These are phyloP conservation scores for Actinidia arguta DNA, from an alignment of 179 eudicot genomes.

Conservation along the genomic window DNA sequence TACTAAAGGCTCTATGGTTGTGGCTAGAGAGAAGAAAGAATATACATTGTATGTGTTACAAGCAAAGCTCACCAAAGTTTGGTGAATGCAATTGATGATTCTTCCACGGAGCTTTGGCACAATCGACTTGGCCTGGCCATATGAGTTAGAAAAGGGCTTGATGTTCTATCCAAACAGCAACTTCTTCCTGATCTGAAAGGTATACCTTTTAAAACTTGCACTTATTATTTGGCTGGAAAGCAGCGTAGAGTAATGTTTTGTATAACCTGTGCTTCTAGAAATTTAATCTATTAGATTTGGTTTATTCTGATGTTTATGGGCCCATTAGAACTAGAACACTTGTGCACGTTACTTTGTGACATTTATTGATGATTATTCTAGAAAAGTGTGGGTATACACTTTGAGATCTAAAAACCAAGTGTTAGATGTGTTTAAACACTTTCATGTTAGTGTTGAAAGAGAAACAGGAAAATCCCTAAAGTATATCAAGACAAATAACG, in stretches of 20 bases:
- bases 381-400: neutral
- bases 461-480: neutral
- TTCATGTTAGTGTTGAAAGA: neutral
- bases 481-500: too few relatives aligned
- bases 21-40: neutral
- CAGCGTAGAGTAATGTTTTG: too few relatives aligned
- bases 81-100: neutral
- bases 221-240: too few relatives aligned
- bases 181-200: too few relatives aligned
- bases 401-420: slow-evolving; percentile 9
- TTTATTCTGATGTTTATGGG: neutral
- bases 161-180: too few relatives aligned
- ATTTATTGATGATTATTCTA: slow-evolving; percentile 12
- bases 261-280: neutral
- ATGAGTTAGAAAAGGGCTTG: neutral
- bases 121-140: neutral
- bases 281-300: neutral
- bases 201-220: too few relatives aligned
- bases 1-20: neutral
- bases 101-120: neutral
- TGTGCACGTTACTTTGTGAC: slow-evolving; percentile 4
- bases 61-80: neutral
- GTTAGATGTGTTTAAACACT: neutral
- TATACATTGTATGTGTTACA: neutral
- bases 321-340: neutral